A percentile compares a stretch with the other conserved stretches of the same genome.
Evolutionary conservation across 2,329 filamentous ascomycete genomes (phyloP).

Genomic region (Microsporum ferrugineum): DNA sequence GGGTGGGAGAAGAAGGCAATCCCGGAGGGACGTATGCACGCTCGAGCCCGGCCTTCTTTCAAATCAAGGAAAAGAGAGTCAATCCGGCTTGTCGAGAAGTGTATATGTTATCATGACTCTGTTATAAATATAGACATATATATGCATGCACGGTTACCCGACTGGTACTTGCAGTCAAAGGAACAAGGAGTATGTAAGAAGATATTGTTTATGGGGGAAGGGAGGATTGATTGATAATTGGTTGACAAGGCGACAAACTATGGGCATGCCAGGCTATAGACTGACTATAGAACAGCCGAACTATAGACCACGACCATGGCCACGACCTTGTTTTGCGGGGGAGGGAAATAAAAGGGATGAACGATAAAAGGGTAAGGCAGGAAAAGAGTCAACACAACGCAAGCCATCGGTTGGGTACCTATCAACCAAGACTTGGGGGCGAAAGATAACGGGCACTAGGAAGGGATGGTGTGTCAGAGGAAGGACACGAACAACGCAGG

Average conservation of each 20-base stretch:
- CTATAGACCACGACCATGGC: background rate
- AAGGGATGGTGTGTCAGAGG: background rate
- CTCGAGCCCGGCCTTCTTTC: background rate
- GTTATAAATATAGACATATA: background rate
- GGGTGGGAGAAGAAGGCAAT: background rate
- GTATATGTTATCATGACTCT: background rate
- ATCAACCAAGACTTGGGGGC: background rate
- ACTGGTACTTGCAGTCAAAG: background rate
- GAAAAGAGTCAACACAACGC: background rate
- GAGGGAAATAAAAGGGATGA: background rate
- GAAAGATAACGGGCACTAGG: background rate
- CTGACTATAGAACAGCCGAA: background rate
- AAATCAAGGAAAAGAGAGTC: background rate
- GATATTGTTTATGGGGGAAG: background rate
- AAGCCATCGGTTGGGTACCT: background rate
- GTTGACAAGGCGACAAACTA: background rate
- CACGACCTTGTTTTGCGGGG: background rate
- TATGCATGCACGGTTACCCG: constrained; percentile 1
- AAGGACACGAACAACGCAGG: background rate
- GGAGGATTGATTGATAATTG: background rate
- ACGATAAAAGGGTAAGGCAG: background rate
- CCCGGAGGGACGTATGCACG: background rate
- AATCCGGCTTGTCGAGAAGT: background rate
- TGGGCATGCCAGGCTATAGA: background rate
- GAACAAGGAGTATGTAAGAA: background rate